Conservation (phyloP, 495 filamentous ascomycete genomes). For the Podospora australis region DNA sequence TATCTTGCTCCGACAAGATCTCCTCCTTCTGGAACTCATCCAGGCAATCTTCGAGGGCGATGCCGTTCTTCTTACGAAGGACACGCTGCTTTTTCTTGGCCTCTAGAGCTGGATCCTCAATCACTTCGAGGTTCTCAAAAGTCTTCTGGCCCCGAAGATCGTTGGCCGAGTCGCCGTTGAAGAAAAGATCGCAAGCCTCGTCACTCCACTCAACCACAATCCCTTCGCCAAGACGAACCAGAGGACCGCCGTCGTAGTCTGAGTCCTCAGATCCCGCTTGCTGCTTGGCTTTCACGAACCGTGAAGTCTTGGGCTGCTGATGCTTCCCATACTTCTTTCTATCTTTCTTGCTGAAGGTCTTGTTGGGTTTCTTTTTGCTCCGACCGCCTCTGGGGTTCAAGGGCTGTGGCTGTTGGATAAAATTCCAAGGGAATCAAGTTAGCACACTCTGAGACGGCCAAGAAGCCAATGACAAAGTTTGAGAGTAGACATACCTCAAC, state of each 20-base stretch:
- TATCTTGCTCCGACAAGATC: constrained; percentile 85
- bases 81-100: constrained; percentile 52
- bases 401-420: constrained; percentile 1
- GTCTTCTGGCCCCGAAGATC: constrained; percentile 39
- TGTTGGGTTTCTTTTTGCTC: constrained; percentile 32
- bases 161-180: constrained; percentile 44
- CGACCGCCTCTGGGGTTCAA: constrained; percentile 20
- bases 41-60: constrained; percentile 84
- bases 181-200: constrained; percentile 61
- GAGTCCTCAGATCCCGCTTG: constrained; percentile 15
- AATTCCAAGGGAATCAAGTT: background rate
- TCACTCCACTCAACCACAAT: constrained; percentile 79
- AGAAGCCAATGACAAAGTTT: constrained; percentile 19
- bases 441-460: background rate
- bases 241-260: constrained; percentile 42
- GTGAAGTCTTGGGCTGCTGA: constrained; percentile 26
- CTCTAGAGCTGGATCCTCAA: constrained; percentile 63
- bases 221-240: constrained; percentile 71
- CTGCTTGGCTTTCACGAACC: constrained; percentile 23
- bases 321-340: constrained; percentile 32
- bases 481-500: no score
- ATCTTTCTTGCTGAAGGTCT: constrained; percentile 34
- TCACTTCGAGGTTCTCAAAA: constrained; percentile 41
- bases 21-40: constrained; percentile 91
- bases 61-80: constrained; percentile 61